phyloP scores from a whole-genome alignment of 1,139 yeast genomes.

The Geotrichum citri-aurantii region DNA sequence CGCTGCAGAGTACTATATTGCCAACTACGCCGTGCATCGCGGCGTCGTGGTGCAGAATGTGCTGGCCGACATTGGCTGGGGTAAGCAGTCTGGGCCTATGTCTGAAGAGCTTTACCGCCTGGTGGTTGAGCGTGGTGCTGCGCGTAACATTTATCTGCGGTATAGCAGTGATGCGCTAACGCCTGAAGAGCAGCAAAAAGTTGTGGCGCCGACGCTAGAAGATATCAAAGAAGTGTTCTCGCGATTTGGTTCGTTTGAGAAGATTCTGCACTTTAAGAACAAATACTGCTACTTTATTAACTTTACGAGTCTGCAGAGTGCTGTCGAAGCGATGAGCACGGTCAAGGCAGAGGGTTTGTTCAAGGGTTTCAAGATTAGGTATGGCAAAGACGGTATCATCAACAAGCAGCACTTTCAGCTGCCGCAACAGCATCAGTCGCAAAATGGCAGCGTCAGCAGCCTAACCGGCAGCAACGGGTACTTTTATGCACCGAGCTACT shows the following conservation, averaged over 20 bases:
- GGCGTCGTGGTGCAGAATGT: slow-evolving; percentile 76
- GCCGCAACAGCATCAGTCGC: slow-evolving; percentile 21
- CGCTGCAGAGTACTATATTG: slow-evolving; percentile 83
- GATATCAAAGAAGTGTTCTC: slow-evolving; percentile 66
- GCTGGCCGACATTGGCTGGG: slow-evolving; percentile 90
- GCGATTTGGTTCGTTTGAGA: slow-evolving; percentile 88
- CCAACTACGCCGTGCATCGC: slow-evolving; percentile 50
- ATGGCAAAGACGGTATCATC: slow-evolving; percentile 94
- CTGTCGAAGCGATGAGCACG: slow-evolving; percentile 75
- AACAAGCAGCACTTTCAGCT: slow-evolving; percentile 40
- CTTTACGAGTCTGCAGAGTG: slow-evolving; percentile 78
- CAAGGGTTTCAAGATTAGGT: slow-evolving; percentile 59
- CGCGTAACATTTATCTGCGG: slow-evolving; percentile 87
- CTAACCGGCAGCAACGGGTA: not conserved
- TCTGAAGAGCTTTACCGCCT: slow-evolving; percentile 62
- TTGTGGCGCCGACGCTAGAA: slow-evolving; percentile 45
- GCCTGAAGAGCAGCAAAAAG: not conserved
- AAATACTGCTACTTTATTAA: slow-evolving; percentile 90
- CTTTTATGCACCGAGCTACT: slow-evolving; percentile 8
- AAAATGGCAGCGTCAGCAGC: slow-evolving; percentile 8
- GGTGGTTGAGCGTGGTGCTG: slow-evolving; percentile 88
- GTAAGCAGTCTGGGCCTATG: slow-evolving; percentile 85
- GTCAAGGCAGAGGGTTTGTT: slow-evolving; percentile 47
- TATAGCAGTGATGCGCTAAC: slow-evolving; percentile 42
- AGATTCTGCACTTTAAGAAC: slow-evolving; percentile 48